Evolutionary conservation across 176 grass and related monocot species (phyloP), one percentile per base, ranked within the genome.

Genomic region (Eleusine coracana): DNA sequence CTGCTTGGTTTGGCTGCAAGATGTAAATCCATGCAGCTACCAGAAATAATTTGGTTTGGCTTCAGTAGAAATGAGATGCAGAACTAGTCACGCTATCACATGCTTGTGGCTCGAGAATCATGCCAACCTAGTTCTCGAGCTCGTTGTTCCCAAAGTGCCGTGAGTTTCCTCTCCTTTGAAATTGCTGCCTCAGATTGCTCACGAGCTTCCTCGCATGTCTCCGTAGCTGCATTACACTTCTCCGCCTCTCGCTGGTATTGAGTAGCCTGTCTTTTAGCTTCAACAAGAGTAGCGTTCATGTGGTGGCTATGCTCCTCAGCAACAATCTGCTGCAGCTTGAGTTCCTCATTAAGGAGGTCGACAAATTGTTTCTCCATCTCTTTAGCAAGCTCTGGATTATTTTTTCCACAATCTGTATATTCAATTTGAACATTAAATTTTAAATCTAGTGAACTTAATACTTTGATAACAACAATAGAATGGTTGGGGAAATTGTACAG

Each of bases 171-270:
- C 81, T 97, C 96, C 87, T 90, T 99, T 2, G 85, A 83, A 73
- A 96, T 74, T 11, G 81, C 85, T 34, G 77, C 85, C 41, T 93
- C 76, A 5, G 91, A 90, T 75, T 64, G 80, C 80, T 99, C 94
- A 66, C 94, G 84, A 7, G 94, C 88, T 91, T 92, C 94, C 84
- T 97, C 94, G 0, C 94, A 96, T 2, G 94, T 90, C 75, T 99
- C 96, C 16, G 96, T 99, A 10, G 96, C 96, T 36, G 91, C 91
- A 75, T 92, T 96, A 67, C 96, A 99, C 68, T 99, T 99, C 31
- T 96, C 96, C 5, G 89, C 66, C 78, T 99, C 96, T 62, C 70
- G 86, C 60, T 99, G 96, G 55, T 96, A 99, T 51, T 94, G 96
- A 15, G 85, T 92, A 82, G 91, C 96, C 81, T 87, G 79, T 82